Conservation (phyloP, 192 early-diverging fungal genomes). For the Coemansia sp. region DNA sequence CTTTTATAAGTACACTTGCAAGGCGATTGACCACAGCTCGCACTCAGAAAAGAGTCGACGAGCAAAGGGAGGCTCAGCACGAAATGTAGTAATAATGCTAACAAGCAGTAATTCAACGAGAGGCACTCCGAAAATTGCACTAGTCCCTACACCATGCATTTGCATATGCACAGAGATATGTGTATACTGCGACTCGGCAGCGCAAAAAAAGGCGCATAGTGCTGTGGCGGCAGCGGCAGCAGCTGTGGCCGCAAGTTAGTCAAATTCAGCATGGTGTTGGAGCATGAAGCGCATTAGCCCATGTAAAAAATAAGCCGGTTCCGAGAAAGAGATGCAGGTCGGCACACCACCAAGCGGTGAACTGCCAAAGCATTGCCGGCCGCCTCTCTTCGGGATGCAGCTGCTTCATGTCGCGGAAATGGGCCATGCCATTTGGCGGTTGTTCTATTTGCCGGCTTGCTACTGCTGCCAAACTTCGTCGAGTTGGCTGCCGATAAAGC, state of each 20-base stretch:
- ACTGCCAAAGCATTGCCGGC: slow-evolving; percentile 2
- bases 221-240: background rate
- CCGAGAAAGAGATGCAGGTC: background rate
- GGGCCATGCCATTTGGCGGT: too few species aligned
- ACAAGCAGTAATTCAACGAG: background rate
- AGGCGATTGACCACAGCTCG: too few species aligned
- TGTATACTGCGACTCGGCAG: slow-evolving; percentile 1
- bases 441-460: too few species aligned
- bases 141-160: slow-evolving; percentile 3
- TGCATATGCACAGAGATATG: slow-evolving; percentile 7
- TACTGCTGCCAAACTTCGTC: too few species aligned
- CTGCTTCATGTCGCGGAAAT: too few species aligned
- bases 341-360: background rate
- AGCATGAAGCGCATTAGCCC: background rate
- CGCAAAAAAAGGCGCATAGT: background rate
- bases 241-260: background rate
- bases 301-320: background rate
- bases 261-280: background rate
- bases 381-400: too few species aligned
- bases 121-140: background rate
- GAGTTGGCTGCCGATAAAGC: too few species aligned
- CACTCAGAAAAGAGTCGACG: background rate
- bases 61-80: background rate
- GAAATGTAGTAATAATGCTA: background rate
- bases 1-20: background rate